Evolutionary conservation across 768 basidiomycete species (phyloP), one percentile per base, ranked within the genome.

Genomic region (Lactarius sp.): DNA sequence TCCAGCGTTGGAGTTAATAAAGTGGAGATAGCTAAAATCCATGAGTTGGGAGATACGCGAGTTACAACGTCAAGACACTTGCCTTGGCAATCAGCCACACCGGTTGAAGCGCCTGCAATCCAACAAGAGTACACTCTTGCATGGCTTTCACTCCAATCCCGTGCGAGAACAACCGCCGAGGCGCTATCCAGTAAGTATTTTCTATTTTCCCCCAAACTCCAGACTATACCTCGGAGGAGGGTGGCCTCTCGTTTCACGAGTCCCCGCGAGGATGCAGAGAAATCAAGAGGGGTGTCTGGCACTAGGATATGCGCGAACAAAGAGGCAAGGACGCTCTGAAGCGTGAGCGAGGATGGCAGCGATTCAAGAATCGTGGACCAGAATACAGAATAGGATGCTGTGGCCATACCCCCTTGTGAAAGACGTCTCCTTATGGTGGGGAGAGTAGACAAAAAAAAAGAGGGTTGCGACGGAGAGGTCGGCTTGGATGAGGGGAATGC

Each of bases 121-220:
- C 92, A 94, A 64, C 85, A 85, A 0, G 85, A 80, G 61, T 90
- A 85, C 36, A 88, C 77, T 37, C 87, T 80, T 27, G 84, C 82
- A 64, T 84, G 75, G 6, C 77, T 77, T 67, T 84, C 78, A 58
- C 73, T 73, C 87, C 90, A 93, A 10, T 80, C 78, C 41, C 82
- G 83, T 8, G 77, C 76, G 9, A 87, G 66, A 3, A 86, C 75
- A 2, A 86, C 76, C 2, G 81, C 79, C 1, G 75, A 68, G n/a
- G 72, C 71, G 52, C 73, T 73, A 59, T 85, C 79, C 81, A 84
- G 85, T 20, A 85, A 64, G 64, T 86, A 83, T 12, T 73, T 68
- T 10, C 77, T 75, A 20, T 77, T 75, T 54, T 79, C 74, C 0
- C 55, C 69, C 18, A 84, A 68, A 2, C 68, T 53, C 1, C 92